Evolutionary conservation across 306 rosid species (phyloP).

Genomic region (Dryas octopetala): DNA sequence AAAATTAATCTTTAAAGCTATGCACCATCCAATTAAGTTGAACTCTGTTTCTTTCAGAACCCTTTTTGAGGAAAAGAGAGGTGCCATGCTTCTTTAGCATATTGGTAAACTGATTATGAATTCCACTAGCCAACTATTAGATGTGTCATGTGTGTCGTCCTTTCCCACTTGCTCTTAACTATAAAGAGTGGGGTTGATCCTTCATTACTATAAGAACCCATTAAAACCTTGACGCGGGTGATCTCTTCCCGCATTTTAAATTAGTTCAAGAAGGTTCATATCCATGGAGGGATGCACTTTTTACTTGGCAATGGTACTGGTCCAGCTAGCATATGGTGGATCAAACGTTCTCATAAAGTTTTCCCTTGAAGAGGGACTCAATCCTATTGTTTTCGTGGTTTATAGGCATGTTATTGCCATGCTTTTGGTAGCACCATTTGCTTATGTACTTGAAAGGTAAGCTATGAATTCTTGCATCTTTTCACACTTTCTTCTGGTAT

Average conservation of each 20-base stretch:
- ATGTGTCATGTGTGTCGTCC: not conserved
- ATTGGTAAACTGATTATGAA: not conserved
- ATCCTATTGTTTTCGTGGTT: constrained; percentile 36
- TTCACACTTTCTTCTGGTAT: not conserved
- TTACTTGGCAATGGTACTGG: constrained; percentile 21
- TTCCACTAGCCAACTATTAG: not conserved
- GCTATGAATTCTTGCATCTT: not conserved
- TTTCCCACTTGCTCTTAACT: not conserved
- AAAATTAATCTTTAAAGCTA: not conserved
- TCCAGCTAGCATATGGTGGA: constrained; percentile 20
- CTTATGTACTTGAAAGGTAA: constrained; percentile 32
- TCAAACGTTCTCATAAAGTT: constrained; percentile 22
- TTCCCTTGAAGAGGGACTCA: constrained; percentile 30
- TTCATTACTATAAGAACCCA: not conserved
- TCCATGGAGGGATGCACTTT: constrained; percentile 17
- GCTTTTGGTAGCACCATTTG: constrained; percentile 31
- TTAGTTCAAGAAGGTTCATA: not conserved
- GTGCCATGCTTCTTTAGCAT: not conserved
- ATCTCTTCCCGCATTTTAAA: not conserved
- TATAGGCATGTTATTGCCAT: constrained; percentile 34
- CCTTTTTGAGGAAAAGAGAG: too few species aligned
- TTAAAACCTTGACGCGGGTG: not conserved
- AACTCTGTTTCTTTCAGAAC: not conserved
- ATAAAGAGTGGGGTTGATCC: not conserved
- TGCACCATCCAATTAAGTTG: not conserved